Evolutionary conservation across 2,329 filamentous ascomycete genomes (phyloP).

Genomic region (Cryphonectria radicalis): DNA sequence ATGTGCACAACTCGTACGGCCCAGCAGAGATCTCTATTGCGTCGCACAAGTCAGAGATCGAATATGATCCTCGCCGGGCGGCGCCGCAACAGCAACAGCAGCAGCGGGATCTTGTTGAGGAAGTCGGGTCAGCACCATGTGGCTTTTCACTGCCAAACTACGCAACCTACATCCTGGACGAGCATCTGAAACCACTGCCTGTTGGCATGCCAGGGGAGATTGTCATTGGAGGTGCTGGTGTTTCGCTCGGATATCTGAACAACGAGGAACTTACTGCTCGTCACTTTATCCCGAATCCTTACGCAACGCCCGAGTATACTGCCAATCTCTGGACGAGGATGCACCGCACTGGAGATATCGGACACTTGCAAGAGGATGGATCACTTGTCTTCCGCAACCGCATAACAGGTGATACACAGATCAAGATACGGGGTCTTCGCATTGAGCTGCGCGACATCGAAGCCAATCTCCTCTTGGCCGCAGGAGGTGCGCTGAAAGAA

Average conservation of each 20-base stretch:
- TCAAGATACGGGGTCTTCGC: conserved; percentile 45
- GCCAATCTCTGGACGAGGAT: conserved; percentile 34
- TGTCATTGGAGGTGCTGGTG: conserved; percentile 45
- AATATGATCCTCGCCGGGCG: conserved; percentile 8
- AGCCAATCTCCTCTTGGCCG: conserved; percentile 5
- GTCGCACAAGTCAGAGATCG: conserved; percentile 18
- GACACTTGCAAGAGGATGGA: conserved; percentile 40
- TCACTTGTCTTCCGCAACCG: conserved; percentile 43
- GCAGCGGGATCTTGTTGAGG: neutral
- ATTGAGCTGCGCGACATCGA: conserved; percentile 43
- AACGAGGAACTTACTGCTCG: conserved; percentile 30
- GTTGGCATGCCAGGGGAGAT: conserved; percentile 46
- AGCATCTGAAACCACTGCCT: conserved; percentile 37
- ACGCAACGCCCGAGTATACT: conserved; percentile 17
- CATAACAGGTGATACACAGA: conserved; percentile 46
- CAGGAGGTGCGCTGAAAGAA: neutral
- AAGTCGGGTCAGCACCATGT: conserved; percentile 20
- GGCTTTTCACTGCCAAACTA: conserved; percentile 34
- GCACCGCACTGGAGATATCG: conserved; percentile 48
- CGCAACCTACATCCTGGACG: conserved; percentile 48
- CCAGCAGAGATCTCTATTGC: conserved; percentile 14
- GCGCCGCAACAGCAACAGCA: conserved; percentile 9
- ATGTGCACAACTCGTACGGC: conserved; percentile 21
- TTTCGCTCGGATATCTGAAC: conserved; percentile 45
- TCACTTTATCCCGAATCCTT: conserved; percentile 6